Evolutionary conservation across 805 yeast genomes (phyloP), one percentile per base, ranked within the genome.

Genomic region (Torulaspora gathmanii): DNA sequence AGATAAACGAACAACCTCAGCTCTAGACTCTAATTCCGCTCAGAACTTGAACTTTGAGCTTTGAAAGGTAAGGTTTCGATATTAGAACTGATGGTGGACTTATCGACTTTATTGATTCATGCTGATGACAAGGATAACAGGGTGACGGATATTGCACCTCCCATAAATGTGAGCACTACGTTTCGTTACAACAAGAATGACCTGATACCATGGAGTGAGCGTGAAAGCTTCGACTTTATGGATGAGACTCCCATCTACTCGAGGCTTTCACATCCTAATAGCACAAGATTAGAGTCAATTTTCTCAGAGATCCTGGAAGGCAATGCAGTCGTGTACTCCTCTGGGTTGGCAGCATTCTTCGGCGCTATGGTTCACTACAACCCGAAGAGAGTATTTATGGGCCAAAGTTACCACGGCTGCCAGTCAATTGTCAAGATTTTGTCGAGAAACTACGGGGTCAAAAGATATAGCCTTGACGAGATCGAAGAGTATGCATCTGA

Each of bases 371-470:
- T 82, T 28, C 74, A 80, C 53, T 73, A 70, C 54, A 81, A 83
- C 54, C 97, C 97, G 1, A 84, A 83, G 55, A 72, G 72, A 12
- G 65, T 90, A 23, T 83, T 86, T 23, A 76, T 87, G 53, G 93
- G 85, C 4, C 78, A 82, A 28, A 86, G 91, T 5, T 90, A 90
- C 64, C 95, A 86, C 59, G 98, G 98, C 3, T 78, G 84, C 51
- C 86, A 78, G 46, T 86, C 85, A 5, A 79, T 86, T 45, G 77
- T 83, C 3, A 70, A 79, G 29, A 70, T 89, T 11, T 72, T 82
- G 53, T 66, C 77, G 9, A 74, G 95, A 52, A 75, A 82, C 48
- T 70, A 74, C 35, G 85, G 83, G 4, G 56, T 81, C 46, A 70
- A 78, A 50, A 70, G 72, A 43, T 67, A 78, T 33, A 60, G 71